Conservation (phyloP, 2,329 filamentous ascomycete species). For the Beauveria scarabaeidicola region DNA sequence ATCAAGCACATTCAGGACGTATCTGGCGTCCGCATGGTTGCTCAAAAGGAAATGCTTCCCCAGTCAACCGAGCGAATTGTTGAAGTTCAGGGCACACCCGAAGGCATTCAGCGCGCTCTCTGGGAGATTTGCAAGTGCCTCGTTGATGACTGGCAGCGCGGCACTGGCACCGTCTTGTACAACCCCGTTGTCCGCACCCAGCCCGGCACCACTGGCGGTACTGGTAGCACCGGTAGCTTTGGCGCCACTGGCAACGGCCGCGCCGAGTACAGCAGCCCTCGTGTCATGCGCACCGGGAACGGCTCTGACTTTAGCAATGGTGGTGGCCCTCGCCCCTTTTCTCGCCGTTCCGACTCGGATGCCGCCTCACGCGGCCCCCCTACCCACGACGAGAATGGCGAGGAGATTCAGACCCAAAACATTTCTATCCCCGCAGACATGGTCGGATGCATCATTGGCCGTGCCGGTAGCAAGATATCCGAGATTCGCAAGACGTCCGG, state of each 20-base stretch:
- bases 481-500: constrained; percentile 97
- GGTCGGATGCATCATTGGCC: constrained; percentile 98
- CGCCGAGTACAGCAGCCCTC: constrained; percentile 50
- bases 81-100: constrained; percentile 89
- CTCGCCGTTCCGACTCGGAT: constrained; percentile 76
- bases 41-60: constrained; percentile 98
- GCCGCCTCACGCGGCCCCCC: constrained; percentile 71
- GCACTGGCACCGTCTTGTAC: constrained; percentile 93
- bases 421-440: constrained; percentile 99
- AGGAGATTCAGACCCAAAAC: constrained; percentile 97
- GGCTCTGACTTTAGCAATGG: constrained; percentile 95
- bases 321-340: constrained; percentile 50
- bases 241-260: constrained; percentile 30
- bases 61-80: constrained; percentile 98
- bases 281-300: constrained; percentile 92
- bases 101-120: constrained; percentile 89
- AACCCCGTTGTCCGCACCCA: constrained; percentile 91
- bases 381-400: constrained; percentile 89
- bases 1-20: constrained; percentile 99
- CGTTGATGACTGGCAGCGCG: constrained; percentile 94
- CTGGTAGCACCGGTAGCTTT: constrained; percentile 37
- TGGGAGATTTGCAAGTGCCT: constrained; percentile 99
- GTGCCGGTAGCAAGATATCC: constrained; percentile 92
- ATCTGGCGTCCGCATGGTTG: constrained; percentile 96
- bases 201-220: constrained; percentile 36